Evolutionary conservation across 495 filamentous ascomycete genomes (phyloP).

Genomic region (Hypoxylon fuscum): DNA sequence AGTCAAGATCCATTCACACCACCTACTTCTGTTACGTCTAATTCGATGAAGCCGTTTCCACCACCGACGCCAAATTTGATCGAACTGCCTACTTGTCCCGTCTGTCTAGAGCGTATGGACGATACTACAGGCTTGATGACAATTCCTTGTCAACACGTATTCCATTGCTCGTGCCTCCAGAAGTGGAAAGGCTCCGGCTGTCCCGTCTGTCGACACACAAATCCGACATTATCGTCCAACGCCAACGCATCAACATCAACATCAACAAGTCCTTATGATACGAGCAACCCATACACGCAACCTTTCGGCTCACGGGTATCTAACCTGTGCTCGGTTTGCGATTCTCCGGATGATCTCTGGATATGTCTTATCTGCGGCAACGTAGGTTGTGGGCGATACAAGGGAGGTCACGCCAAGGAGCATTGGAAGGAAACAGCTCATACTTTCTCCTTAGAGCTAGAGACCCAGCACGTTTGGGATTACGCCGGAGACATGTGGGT

Average conservation of each 20-base stretch:
- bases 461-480: constrained; percentile 96
- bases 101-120: constrained; percentile 98
- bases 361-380: constrained; percentile 93
- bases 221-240: constrained; percentile 46
- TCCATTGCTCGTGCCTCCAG: constrained; percentile 95
- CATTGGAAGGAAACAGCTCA: constrained; percentile 92
- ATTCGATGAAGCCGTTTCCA: constrained; percentile 80
- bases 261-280: constrained; percentile 47
- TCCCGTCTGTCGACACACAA: constrained; percentile 91
- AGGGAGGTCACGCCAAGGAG: constrained; percentile 89
- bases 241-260: constrained; percentile 27
- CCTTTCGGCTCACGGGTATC: constrained; percentile 60
- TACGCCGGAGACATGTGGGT: constrained; percentile 95
- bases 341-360: constrained; percentile 85
- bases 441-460: constrained; percentile 90
- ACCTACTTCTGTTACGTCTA: constrained; percentile 57
- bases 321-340: constrained; percentile 76
- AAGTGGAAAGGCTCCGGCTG: constrained; percentile 96
- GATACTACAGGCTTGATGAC: constrained; percentile 94
- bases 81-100: constrained; percentile 94
- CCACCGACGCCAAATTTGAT: constrained; percentile 90
- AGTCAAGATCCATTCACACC: constrained; percentile 73
- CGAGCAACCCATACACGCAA: constrained; percentile 53
- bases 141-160: constrained; percentile 97
- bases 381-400: constrained; percentile 93